Conservation (phyloP, 371 early-diverging fungal species). For the Syncephalastrum racemosum region DNA sequence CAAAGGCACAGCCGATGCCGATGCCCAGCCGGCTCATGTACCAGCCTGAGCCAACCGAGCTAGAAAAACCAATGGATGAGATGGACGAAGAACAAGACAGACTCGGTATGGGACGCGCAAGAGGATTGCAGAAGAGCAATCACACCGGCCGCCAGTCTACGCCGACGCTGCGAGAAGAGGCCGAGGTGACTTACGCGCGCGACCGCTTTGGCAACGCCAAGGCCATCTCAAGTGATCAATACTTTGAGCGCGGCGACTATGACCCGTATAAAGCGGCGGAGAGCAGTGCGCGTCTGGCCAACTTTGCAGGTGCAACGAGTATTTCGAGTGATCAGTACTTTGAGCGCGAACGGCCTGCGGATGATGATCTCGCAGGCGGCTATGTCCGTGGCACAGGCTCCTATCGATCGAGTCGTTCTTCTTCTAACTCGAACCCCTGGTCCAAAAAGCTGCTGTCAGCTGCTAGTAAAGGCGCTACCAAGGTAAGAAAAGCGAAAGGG, state of each 20-base stretch:
- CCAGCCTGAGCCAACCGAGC: no score
- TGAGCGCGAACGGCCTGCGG: slow-evolving; percentile 37
- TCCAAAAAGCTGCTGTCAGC: slow-evolving; percentile 30
- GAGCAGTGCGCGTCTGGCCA: slow-evolving; percentile 56
- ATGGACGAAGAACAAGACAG: slow-evolving; percentile 24
- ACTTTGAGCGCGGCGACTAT: slow-evolving; percentile 76
- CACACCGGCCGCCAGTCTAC: neutral
- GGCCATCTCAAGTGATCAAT: slow-evolving; percentile 86
- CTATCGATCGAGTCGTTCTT: slow-evolving; percentile 5
- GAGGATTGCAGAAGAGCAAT: slow-evolving; percentile 46
- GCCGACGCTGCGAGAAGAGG: neutral
- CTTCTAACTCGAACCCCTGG: slow-evolving; percentile 11
- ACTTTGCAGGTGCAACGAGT: slow-evolving; percentile 71
- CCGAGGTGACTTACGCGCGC: slow-evolving; percentile 47
- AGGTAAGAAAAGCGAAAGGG: slow-evolving; percentile 23
- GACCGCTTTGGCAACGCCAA: slow-evolving; percentile 77
- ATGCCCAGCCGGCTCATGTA: neutral
- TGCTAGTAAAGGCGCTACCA: slow-evolving; percentile 38
- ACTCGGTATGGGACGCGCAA: slow-evolving; percentile 53
- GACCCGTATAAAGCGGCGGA: slow-evolving; percentile 53
- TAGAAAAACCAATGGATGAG: no score
- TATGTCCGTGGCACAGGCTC: slow-evolving; percentile 17
- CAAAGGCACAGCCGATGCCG: neutral
- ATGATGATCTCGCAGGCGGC: slow-evolving; percentile 14
- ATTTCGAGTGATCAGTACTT: slow-evolving; percentile 82